Evolutionary conservation across 305 asterid species (phyloP).

Genomic region (Striga hermonthica): DNA sequence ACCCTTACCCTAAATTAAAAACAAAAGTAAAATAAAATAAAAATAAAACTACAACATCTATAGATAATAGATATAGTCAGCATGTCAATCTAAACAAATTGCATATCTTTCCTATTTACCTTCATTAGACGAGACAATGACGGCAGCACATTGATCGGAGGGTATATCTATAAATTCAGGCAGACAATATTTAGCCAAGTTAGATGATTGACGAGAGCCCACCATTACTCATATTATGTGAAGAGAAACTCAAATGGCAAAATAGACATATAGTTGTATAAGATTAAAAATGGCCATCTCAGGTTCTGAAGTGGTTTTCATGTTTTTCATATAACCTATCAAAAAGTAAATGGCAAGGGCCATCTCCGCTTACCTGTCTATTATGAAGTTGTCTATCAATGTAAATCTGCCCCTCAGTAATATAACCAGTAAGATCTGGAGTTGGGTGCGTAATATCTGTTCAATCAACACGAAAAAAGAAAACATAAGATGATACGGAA

Average conservation of each 20-base stretch:
- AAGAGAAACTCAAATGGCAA: neutral
- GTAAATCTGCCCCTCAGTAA: constrained; percentile 97
- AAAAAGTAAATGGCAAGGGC: constrained; percentile 13
- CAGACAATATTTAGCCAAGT: constrained; percentile 27
- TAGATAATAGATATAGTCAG: no score
- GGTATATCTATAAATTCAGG: constrained; percentile 67
- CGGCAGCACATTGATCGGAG: constrained; percentile 98
- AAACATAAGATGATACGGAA: constrained; percentile 22
- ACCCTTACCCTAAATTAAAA: neutral
- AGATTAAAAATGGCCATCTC: constrained; percentile 9
- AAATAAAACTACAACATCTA: no score
- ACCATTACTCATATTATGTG: neutral
- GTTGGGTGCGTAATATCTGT: constrained; percentile 99
- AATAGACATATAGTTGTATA: neutral
- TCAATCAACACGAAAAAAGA: constrained; percentile 33
- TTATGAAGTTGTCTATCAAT: constrained; percentile 92
- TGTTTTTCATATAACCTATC: no score
- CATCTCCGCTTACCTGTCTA: constrained; percentile 82
- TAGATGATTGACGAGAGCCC: neutral
- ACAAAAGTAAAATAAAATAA: no score
- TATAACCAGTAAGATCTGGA: constrained; percentile 98
- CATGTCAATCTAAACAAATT: constrained; percentile 7
- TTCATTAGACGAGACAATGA: constrained; percentile 96
- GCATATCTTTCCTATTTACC: constrained; percentile 43
- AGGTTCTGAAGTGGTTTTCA: no score